Evolutionary conservation across 257 asterid species (phyloP).

Genomic region (Scutellaria barbata): DNA sequence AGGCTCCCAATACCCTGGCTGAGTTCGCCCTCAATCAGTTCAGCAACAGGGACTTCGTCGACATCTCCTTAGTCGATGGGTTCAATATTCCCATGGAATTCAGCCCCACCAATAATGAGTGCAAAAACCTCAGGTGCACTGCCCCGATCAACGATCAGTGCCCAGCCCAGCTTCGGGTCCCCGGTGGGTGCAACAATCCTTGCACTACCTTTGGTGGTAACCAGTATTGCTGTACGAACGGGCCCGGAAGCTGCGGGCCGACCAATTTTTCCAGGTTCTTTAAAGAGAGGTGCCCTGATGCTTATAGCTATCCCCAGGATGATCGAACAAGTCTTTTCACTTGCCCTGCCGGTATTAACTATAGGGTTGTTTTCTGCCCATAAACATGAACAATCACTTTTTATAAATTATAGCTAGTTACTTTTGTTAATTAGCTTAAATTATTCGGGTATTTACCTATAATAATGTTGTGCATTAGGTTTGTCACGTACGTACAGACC

Average conservation of each 20-base stretch:
- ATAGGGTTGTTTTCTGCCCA: not conserved
- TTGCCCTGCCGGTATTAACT: not conserved
- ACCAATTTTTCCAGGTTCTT: too few relatives aligned
- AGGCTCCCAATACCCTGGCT: constrained; percentile 53
- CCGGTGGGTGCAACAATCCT: too few relatives aligned
- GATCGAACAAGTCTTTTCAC: too few relatives aligned
- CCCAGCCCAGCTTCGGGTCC: too few relatives aligned
- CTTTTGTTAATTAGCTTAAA: not conserved
- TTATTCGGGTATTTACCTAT: not conserved
- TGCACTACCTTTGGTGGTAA: too few relatives aligned
- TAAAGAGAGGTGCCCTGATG: not conserved
- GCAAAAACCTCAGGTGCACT: not conserved
- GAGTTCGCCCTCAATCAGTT: constrained; percentile 50
- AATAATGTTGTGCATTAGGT: not conserved
- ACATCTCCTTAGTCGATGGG: constrained; percentile 21
- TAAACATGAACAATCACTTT: not conserved
- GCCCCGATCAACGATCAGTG: not conserved
- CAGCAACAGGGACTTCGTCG: constrained; percentile 42
- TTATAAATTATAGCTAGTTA: too few relatives aligned
- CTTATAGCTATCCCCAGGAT: not conserved
- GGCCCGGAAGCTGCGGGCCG: too few relatives aligned
- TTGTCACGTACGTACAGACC: not conserved
- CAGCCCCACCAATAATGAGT: not conserved
- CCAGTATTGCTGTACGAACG: too few relatives aligned
- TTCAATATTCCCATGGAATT: not conserved